Conservation (phyloP, 257 asterid species). For the Nicotiana benthamiana region DNA sequence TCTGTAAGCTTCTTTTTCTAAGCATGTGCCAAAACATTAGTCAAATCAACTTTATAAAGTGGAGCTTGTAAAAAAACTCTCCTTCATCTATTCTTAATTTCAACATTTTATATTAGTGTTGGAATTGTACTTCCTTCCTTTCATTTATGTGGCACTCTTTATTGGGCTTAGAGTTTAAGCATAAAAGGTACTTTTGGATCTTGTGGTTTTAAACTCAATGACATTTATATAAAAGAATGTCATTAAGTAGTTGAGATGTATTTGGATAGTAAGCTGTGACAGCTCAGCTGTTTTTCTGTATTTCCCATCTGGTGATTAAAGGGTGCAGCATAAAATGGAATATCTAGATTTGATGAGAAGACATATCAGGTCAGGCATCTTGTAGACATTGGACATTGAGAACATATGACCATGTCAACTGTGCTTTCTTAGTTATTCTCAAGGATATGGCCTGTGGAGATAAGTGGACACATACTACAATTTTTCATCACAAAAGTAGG, state of each 20-base stretch:
- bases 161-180: background rate
- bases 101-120: background rate
- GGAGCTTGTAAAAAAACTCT: background rate
- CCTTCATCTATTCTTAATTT: background rate
- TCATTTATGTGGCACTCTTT: background rate
- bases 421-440: background rate
- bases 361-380: background rate
- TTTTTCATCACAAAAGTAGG: background rate
- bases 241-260: background rate
- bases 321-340: background rate
- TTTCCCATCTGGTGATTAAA: background rate
- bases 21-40: background rate
- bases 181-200: background rate
- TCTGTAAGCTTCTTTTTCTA: slow-evolving; percentile 42
- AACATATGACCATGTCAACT: background rate
- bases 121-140: background rate
- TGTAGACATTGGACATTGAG: background rate
- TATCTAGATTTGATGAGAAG: background rate
- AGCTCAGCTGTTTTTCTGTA: too few relatives aligned
- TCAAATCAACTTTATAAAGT: background rate
- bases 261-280: too few relatives aligned
- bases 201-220: background rate
- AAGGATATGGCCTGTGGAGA: background rate
- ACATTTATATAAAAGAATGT: background rate
- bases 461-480: background rate